phyloP scores from a whole-genome alignment of 306 rosid genomes.

The Acmispon strigosus region DNA sequence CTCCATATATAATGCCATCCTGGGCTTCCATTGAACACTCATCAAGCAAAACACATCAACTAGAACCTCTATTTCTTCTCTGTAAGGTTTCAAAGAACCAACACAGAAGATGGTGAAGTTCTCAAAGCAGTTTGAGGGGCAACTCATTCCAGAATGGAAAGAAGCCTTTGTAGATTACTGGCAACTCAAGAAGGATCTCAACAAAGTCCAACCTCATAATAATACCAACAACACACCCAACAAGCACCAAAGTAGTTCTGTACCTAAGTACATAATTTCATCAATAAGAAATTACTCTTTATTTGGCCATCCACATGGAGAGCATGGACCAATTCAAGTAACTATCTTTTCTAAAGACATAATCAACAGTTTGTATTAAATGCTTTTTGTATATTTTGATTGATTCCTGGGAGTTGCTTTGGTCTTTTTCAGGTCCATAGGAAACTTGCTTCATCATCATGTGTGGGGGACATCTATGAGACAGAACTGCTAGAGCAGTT shows the following conservation, averaged over 20 bases:
- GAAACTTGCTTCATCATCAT: constrained; percentile 76
- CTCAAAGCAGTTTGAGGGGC: constrained; percentile 89
- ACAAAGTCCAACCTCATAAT: constrained; percentile 52
- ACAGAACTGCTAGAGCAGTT: constrained; percentile 84
- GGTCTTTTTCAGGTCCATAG: constrained; percentile 54
- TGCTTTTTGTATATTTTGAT: not conserved
- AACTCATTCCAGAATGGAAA: constrained; percentile 96
- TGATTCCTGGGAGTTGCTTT: not conserved
- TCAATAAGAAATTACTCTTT: constrained; percentile 48
- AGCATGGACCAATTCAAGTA: constrained; percentile 92
- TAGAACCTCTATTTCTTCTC: constrained; percentile 15
- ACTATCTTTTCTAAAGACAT: constrained; percentile 9
- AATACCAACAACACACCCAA: constrained; percentile 21
- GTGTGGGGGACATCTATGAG: constrained; percentile 79
- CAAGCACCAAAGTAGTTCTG: constrained; percentile 21
- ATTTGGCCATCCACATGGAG: constrained; percentile 58
- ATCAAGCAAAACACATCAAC: constrained; percentile 16
- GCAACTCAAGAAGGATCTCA: constrained; percentile 78
- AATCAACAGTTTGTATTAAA: not conserved
- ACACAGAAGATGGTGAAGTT: constrained; percentile 75
- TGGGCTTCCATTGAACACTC: constrained; percentile 56
- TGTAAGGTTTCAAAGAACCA: constrained; percentile 5
- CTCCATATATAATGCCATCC: constrained; percentile 56
- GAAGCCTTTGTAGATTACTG: constrained; percentile 92
- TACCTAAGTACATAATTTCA: constrained; percentile 42